phyloP scores from a whole-genome alignment of 352 stramenopile species.

The Phytophthora brassicae region DNA sequence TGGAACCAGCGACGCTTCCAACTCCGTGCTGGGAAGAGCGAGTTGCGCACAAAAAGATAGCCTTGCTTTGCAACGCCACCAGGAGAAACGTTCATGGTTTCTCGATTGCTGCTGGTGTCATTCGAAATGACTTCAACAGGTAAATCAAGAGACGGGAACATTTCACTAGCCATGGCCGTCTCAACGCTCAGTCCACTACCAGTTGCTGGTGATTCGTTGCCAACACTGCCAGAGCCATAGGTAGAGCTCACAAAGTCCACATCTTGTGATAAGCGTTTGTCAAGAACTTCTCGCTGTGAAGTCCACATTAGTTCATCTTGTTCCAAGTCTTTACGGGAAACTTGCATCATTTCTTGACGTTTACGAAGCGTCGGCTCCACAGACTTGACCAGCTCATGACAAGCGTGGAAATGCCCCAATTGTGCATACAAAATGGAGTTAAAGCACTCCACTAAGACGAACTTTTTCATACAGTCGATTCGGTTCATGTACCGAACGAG shows the following conservation, averaged over 20 bases:
- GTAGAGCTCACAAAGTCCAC: slow-evolving; percentile 35
- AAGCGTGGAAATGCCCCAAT: slow-evolving; percentile 78
- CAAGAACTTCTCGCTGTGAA: slow-evolving; percentile 63
- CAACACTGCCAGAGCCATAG: not conserved
- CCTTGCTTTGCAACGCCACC: slow-evolving; percentile 70
- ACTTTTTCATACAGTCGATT: slow-evolving; percentile 85
- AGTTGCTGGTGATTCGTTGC: slow-evolving; percentile 20
- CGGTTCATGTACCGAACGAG: slow-evolving; percentile 83
- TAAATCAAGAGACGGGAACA: slow-evolving; percentile 53
- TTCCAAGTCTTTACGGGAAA: slow-evolving; percentile 65
- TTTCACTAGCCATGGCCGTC: slow-evolving; percentile 18
- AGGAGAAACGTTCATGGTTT: slow-evolving; percentile 28
- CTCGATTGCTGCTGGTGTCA: slow-evolving; percentile 62
- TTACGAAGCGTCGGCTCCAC: slow-evolving; percentile 67
- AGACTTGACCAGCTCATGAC: slow-evolving; percentile 78
- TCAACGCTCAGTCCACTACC: slow-evolving; percentile 17
- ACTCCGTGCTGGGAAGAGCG: slow-evolving; percentile 77
- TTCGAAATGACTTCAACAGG: slow-evolving; percentile 78
- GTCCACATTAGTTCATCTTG: slow-evolving; percentile 78
- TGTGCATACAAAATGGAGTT: slow-evolving; percentile 85
- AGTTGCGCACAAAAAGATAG: slow-evolving; percentile 85
- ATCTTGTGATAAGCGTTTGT: slow-evolving; percentile 55
- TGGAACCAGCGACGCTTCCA: slow-evolving; percentile 90
- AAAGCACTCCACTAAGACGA: slow-evolving; percentile 82
- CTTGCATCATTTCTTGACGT: slow-evolving; percentile 73